Conservation (phyloP, 23 red algal species). For the Pyropia haitanensis region DNA sequence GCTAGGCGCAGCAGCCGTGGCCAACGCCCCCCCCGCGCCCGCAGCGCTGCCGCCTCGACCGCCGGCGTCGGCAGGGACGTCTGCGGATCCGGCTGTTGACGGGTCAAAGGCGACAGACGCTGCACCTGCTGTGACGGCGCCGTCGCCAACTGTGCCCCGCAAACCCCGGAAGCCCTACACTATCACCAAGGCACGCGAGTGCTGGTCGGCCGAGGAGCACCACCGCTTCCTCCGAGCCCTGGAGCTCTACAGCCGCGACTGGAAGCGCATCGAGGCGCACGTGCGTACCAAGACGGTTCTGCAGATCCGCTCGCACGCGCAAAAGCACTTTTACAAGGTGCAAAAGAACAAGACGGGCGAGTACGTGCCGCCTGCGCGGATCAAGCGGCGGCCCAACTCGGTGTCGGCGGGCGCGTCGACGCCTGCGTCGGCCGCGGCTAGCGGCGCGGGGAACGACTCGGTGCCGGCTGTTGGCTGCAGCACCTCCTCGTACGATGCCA, state of each 20-base stretch:
- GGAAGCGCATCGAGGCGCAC: slow-evolving; percentile 87
- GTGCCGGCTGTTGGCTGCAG: not conserved
- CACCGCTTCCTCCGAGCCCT: slow-evolving; percentile 80
- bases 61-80: no score
- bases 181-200: slow-evolving; percentile 72
- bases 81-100: no score
- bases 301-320: slow-evolving; percentile 93
- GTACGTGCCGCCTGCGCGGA: slow-evolving; percentile 88
- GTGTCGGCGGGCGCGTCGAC: slow-evolving; percentile 2
- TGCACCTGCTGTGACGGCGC: no score
- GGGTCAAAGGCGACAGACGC: no score
- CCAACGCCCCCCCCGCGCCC: no score
- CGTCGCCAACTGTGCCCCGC: not conserved
- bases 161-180: slow-evolving; percentile 86
- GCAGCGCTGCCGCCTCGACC: no score
- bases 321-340: slow-evolving; percentile 91
- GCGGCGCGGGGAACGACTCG: not conserved
- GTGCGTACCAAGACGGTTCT: slow-evolving; percentile 90
- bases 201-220: slow-evolving; percentile 87
- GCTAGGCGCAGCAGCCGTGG: no score
- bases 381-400: slow-evolving; percentile 43
- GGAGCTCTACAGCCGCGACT: slow-evolving; percentile 71
- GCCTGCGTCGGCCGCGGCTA: not conserved
- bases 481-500: not conserved
- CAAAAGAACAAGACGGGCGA: slow-evolving; percentile 88